Percentiles rank a stretch among this genome's conserved stretches.
Conservation (phyloP, 139 green algal species). For the Nannochloris sp. region DNA sequence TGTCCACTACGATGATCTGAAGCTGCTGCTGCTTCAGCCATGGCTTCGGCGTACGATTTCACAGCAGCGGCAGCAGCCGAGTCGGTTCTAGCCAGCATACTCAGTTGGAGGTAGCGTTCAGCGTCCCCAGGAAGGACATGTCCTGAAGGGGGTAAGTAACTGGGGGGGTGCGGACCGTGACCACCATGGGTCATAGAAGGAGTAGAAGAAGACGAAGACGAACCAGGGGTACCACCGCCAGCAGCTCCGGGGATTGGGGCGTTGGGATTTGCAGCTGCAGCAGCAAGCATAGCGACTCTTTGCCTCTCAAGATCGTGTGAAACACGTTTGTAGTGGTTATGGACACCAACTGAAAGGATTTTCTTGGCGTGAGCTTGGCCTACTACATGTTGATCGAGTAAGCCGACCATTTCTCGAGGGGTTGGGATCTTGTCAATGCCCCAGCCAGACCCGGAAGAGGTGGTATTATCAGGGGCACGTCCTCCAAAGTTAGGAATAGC, state of each 20-base stretch:
- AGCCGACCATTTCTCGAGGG: constrained; percentile 58
- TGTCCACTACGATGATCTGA: not conserved
- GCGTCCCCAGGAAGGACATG: not conserved
- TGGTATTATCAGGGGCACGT: constrained; percentile 4
- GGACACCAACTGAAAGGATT: constrained; percentile 72
- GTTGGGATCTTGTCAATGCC: constrained; percentile 39
- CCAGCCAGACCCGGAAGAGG: constrained; percentile 10
- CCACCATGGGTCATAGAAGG: too few relatives aligned
- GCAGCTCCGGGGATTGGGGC: not conserved
- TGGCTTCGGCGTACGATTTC: not conserved
- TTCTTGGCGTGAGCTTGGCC: constrained; percentile 71
- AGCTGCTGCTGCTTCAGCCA: not conserved
- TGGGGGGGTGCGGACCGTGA: too few relatives aligned
- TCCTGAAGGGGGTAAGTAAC: too few relatives aligned
- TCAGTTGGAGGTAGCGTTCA: constrained; percentile 1
- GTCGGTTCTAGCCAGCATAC: constrained; percentile 2
- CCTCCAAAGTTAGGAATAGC: constrained; percentile 40
- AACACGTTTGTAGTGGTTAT: constrained; percentile 88
- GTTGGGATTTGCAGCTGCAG: not conserved
- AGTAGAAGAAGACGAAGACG: too few relatives aligned
- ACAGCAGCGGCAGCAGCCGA: not conserved
- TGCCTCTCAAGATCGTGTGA: constrained; percentile 30
- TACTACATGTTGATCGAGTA: constrained; percentile 69
- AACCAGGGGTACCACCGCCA: too few relatives aligned
- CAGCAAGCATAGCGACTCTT: not conserved